These are phyloP conservation scores for Coemansia sp. DNA, from an alignment of 371 early-diverging fungal species.

Conservation along the genomic window DNA sequence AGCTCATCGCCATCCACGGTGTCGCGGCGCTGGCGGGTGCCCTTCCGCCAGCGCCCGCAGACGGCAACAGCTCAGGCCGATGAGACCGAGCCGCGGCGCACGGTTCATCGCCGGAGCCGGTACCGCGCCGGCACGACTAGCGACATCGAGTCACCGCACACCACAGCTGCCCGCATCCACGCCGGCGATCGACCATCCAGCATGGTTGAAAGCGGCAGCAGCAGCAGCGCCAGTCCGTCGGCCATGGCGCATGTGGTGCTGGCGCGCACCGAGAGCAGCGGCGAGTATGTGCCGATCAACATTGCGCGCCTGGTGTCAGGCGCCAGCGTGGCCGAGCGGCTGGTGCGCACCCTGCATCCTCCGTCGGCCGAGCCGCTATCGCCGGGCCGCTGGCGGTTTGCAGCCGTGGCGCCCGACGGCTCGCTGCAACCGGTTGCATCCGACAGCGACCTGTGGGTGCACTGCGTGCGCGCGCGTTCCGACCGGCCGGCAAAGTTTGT, in stretches of 20 bases:
- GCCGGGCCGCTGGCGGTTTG: conserved; percentile 9
- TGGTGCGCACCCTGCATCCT: conserved; percentile 6
- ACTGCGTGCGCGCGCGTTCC: conserved; percentile 11
- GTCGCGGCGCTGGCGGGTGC: conserved; percentile 43
- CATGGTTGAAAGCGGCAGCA: conserved; percentile 42
- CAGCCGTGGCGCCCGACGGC: not conserved
- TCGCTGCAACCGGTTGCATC: conserved; percentile 2
- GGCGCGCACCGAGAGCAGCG: conserved; percentile 13
- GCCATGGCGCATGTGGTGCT: conserved; percentile 9
- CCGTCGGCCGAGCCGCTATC: not conserved
- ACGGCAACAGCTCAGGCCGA: conserved; percentile 12
- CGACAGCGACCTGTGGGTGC: conserved; percentile 23
- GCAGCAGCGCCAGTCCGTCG: conserved; percentile 12
- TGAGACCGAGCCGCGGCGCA: conserved; percentile 6
- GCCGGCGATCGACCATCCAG: conserved; percentile 33
- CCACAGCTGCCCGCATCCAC: conserved; percentile 8
- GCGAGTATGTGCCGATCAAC: conserved; percentile 12
- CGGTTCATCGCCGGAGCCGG: conserved; percentile 27
- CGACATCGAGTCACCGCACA: conserved; percentile 42
- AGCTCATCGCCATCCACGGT: conserved; percentile 41
- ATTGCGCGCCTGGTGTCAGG: conserved; percentile 18
- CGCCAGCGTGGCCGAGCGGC: conserved; percentile 17
- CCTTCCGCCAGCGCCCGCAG: conserved; percentile 34
- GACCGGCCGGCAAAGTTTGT: conserved; percentile 19
- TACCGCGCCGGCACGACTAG: conserved; percentile 47